A percentile compares a stretch with the other conserved stretches of the same genome.
phyloP scores from a whole-genome alignment of 352 stramenopile genomes.

The Phytopythium chamaehyphon region DNA sequence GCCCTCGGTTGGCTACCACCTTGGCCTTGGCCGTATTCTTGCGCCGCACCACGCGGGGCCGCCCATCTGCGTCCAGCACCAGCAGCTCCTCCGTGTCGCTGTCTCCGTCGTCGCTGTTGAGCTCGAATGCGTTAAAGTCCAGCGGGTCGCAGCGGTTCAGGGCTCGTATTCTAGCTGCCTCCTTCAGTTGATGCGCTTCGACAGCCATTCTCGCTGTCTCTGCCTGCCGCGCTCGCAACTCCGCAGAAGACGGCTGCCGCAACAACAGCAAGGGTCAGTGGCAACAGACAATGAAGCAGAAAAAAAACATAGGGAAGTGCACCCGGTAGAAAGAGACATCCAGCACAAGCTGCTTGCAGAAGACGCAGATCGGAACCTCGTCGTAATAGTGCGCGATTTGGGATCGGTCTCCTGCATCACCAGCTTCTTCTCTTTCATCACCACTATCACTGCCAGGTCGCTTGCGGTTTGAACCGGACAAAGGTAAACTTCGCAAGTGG shows the following conservation, averaged over 20 bases:
- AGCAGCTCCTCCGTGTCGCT: constrained; percentile 45
- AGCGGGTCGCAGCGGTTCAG: constrained; percentile 41
- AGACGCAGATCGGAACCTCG: constrained; percentile 48
- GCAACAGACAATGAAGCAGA: neutral
- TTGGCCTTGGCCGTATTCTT: constrained; percentile 17
- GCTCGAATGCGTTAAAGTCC: constrained; percentile 36
- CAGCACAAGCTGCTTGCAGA: constrained; percentile 55
- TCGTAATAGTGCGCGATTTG: constrained; percentile 55
- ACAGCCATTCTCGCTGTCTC: constrained; percentile 12
- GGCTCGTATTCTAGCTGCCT: constrained; percentile 14
- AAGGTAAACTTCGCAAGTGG: neutral
- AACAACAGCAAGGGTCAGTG: constrained; percentile 5
- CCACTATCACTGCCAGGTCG: neutral
- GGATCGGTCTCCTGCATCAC: constrained; percentile 11
- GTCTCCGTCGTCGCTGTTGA: constrained; percentile 53
- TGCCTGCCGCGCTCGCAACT: constrained; percentile 17
- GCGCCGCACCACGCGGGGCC: constrained; percentile 31
- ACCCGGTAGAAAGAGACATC: constrained; percentile 44
- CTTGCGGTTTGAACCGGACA: neutral
- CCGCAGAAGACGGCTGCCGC: constrained; percentile 19
- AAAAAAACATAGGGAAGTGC: constrained; percentile 2
- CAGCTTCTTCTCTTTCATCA: neutral
- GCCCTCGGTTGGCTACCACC: constrained; percentile 34
- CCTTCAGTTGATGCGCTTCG: constrained; percentile 21
- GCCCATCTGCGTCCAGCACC: constrained; percentile 32